phyloP scores from a whole-genome alignment of 23 red algal species.

The Chondrus crispus region DNA sequence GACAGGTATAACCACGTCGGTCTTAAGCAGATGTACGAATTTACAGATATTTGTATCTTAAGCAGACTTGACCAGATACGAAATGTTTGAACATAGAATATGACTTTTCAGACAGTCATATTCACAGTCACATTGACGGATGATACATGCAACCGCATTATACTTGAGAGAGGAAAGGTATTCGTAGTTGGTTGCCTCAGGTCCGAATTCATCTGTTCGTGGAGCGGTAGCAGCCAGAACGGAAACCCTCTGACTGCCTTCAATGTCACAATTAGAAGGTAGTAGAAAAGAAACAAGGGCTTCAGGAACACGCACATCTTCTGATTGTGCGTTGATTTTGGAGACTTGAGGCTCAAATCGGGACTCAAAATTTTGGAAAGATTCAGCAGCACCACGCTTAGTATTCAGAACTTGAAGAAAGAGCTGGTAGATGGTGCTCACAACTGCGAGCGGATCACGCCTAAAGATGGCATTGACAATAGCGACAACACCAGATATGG shows the following conservation, averaged over 20 bases:
- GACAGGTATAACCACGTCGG: too few relatives aligned
- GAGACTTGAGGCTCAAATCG: background rate
- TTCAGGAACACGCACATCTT: background rate
- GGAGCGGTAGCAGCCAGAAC: background rate
- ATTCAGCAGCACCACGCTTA: background rate
- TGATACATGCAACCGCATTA: background rate
- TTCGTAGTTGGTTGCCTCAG: background rate
- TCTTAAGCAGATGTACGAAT: too few relatives aligned
- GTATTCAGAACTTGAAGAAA: conserved; percentile 6
- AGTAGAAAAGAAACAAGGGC: background rate
- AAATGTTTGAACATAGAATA: too few relatives aligned
- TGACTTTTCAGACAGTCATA: too few relatives aligned
- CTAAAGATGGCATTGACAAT: background rate
- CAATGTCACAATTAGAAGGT: background rate
- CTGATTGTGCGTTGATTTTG: background rate
- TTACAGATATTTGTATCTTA: too few relatives aligned
- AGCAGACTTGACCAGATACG: too few relatives aligned
- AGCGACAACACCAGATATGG: background rate
- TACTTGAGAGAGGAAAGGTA: background rate
- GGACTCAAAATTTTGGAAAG: background rate
- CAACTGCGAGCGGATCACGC: background rate
- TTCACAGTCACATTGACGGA: background rate
- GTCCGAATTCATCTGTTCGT: background rate
- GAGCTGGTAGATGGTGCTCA: background rate
- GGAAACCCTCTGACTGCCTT: background rate